Percentiles rank a stretch among this genome's conserved stretches.
These are phyloP conservation scores for Epichloe coenophiala DNA, from an alignment of 2,329 filamentous ascomycete genomes.

Conservation along the genomic window DNA sequence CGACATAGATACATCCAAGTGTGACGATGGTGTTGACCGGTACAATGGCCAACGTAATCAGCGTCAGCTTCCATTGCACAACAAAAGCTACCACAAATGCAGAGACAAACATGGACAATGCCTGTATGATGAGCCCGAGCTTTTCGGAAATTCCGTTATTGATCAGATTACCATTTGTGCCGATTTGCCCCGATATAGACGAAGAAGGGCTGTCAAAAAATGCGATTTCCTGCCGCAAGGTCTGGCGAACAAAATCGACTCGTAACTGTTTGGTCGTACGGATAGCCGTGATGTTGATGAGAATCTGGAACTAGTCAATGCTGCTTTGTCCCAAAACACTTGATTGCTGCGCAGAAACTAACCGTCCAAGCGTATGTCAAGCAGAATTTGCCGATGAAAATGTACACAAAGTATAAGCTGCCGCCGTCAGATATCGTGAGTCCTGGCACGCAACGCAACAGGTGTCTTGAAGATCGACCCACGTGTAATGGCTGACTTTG, in stretches of 20 bases:
- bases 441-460: neutral
- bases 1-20: slow-evolving; percentile 22
- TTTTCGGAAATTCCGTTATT: slow-evolving; percentile 32
- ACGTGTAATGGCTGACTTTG: slow-evolving; percentile 32
- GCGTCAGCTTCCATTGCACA: slow-evolving; percentile 28
- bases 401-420: slow-evolving; percentile 43
- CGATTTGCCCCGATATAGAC: slow-evolving; percentile 32
- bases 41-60: slow-evolving; percentile 32
- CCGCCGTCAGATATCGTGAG: neutral
- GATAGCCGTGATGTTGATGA: slow-evolving; percentile 24
- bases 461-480: slow-evolving; percentile 10
- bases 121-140: slow-evolving; percentile 27
- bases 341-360: slow-evolving; percentile 7
- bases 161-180: slow-evolving; percentile 34
- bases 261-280: slow-evolving; percentile 23
- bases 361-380: slow-evolving; percentile 43
- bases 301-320: slow-evolving; percentile 12
- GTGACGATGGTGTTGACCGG: slow-evolving; percentile 29
- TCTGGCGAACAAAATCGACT: slow-evolving; percentile 23
- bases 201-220: slow-evolving; percentile 38
- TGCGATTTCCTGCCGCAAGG: slow-evolving; percentile 38
- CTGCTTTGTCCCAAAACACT: neutral
- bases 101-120: slow-evolving; percentile 24
- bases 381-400: slow-evolving; percentile 40
- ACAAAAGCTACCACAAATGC: slow-evolving; percentile 27